phyloP scores from a whole-genome alignment of 2,329 filamentous ascomycete genomes.

The Diaporthe batatas region DNA sequence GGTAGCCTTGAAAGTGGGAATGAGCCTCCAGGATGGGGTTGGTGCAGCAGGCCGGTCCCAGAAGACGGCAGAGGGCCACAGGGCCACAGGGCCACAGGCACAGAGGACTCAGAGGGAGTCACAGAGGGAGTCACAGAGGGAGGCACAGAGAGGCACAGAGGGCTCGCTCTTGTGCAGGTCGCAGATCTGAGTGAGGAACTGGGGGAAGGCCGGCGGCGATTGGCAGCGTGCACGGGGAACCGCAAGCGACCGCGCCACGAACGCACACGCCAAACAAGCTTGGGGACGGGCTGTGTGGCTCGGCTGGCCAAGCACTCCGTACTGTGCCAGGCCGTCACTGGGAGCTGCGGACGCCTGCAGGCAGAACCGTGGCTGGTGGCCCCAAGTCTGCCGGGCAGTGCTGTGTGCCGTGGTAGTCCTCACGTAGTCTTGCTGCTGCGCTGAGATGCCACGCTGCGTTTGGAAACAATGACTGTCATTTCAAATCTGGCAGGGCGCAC shows the following conservation, averaged over 20 bases:
- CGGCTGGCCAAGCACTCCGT: not conserved
- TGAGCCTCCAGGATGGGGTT: conserved; percentile 15
- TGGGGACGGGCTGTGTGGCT: conserved; percentile 2
- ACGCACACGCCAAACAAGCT: conserved; percentile 14
- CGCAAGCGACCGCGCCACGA: conserved; percentile 22
- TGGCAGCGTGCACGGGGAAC: conserved; percentile 18
- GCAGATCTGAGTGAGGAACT: no score
- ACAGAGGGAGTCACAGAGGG: no score
- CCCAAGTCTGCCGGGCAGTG: not conserved
- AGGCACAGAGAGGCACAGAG: not conserved
- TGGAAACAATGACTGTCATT: conserved; percentile 33
- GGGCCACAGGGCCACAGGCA: conserved; percentile 3
- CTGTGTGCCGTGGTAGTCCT: no score
- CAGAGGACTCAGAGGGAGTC: not conserved
- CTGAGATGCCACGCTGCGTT: conserved; percentile 8
- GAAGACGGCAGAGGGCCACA: not conserved
- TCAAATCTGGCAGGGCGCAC: conserved; percentile 29
- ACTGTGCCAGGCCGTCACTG: not conserved
- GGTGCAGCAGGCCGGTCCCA: conserved; percentile 17
- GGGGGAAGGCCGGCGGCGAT: not conserved
- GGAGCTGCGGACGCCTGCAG: not conserved
- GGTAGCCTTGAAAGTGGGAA: conserved; percentile 32
- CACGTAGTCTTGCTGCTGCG: not conserved
- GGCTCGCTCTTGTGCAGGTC: no score
- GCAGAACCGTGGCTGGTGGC: not conserved